Percentiles rank a stretch among this genome's conserved stretches.
These are phyloP conservation scores for Spergularia azorica DNA, from an alignment of 179 eudicot species.

Conservation along the genomic window DNA sequence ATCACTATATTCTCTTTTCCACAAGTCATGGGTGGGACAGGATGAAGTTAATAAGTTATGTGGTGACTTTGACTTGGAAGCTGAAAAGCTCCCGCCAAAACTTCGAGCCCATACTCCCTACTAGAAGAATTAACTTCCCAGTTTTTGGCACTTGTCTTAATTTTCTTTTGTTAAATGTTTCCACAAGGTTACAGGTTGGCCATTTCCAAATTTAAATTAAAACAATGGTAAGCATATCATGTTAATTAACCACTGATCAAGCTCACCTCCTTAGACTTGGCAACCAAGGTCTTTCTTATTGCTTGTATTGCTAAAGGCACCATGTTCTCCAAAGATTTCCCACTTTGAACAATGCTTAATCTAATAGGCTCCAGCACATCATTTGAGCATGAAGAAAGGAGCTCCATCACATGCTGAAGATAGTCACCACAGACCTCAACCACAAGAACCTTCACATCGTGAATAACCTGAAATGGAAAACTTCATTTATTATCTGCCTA, in stretches of 20 bases:
- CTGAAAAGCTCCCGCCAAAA: background rate
- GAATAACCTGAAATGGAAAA: conserved; percentile 65
- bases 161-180: background rate
- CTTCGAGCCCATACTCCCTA: background rate
- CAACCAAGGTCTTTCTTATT: conserved; percentile 63
- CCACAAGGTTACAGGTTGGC: background rate
- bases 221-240: conserved; percentile 4
- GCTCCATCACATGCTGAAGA: conserved; percentile 56
- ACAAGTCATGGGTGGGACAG: background rate
- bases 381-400: conserved; percentile 65
- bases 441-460: conserved; percentile 70
- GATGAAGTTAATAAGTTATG: background rate
- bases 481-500: background rate
- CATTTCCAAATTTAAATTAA: background rate
- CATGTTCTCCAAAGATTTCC: conserved; percentile 61
- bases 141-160: background rate
- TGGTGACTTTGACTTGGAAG: background rate
- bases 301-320: conserved; percentile 52
- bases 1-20: background rate
- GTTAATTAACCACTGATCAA: conserved; percentile 15
- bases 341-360: conserved; percentile 82
- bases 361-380: conserved; percentile 79
- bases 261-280: conserved; percentile 82
- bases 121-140: background rate
- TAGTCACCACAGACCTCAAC: conserved; percentile 61